Conservation (phyloP, 2,329 filamentous ascomycete genomes). For the Talaromyces sp. region DNA sequence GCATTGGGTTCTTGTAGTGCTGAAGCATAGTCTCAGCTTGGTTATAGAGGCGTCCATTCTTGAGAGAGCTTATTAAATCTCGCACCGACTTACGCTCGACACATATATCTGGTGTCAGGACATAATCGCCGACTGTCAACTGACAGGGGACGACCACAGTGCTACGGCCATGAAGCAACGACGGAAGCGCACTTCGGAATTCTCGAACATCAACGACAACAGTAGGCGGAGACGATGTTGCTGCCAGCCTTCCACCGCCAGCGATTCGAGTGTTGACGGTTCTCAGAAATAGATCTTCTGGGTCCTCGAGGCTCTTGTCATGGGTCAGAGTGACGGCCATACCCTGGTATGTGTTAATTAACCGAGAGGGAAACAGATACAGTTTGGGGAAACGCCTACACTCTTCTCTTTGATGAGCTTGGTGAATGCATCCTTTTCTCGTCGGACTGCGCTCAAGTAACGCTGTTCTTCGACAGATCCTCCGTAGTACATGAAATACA, state of each 20-base stretch:
- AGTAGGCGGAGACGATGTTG: constrained; percentile 79
- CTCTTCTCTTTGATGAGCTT: constrained; percentile 91
- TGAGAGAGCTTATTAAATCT: constrained; percentile 87
- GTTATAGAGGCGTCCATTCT: constrained; percentile 83
- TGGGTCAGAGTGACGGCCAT: constrained; percentile 86
- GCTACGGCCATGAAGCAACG: constrained; percentile 79
- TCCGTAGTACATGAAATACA: constrained; percentile 96
- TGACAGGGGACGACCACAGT: constrained; percentile 91
- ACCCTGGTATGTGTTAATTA: constrained; percentile 35
- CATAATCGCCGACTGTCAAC: constrained; percentile 93
- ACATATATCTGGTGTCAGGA: constrained; percentile 84
- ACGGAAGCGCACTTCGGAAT: constrained; percentile 88
- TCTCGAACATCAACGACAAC: constrained; percentile 95
- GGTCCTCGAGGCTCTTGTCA: constrained; percentile 68
- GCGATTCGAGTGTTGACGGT: constrained; percentile 97
- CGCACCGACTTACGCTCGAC: constrained; percentile 90
- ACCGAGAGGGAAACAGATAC: constrained; percentile 3
- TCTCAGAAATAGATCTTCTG: constrained; percentile 85
- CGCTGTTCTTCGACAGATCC: constrained; percentile 93
- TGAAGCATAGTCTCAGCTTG: constrained; percentile 93
- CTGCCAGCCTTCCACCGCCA: constrained; percentile 76
- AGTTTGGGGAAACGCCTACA: constrained; percentile 26
- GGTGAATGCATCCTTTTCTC: constrained; percentile 95
- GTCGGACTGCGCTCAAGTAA: constrained; percentile 81
- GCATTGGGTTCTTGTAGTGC: constrained; percentile 83